Evolutionary conservation across 202 grass and related monocot species (phyloP).

Genomic region (Carex arenaria): DNA sequence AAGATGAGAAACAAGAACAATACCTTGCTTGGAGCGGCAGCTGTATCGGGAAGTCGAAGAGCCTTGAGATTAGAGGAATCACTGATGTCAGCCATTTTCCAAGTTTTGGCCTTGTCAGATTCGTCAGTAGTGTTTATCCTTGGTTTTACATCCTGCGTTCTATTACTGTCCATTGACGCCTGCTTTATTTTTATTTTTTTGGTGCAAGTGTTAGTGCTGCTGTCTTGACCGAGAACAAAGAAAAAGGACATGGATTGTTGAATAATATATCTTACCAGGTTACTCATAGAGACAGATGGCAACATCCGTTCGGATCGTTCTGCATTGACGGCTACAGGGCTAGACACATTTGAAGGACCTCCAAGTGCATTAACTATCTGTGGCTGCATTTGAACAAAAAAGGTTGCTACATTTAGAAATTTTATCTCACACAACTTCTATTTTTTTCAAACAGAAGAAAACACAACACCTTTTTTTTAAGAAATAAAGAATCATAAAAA

Average conservation of each 20-base stretch:
- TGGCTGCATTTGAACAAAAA: slow-evolving; percentile 48
- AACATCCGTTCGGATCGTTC: slow-evolving; percentile 83
- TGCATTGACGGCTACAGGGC: slow-evolving; percentile 63
- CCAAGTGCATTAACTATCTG: slow-evolving; percentile 64
- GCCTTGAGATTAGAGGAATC: slow-evolving; percentile 73
- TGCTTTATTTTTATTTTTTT: slow-evolving; percentile 19
- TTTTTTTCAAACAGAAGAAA: slow-evolving; percentile 7
- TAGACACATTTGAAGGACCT: slow-evolving; percentile 76
- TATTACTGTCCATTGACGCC: slow-evolving; percentile 59
- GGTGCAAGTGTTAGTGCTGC: slow-evolving; percentile 12
- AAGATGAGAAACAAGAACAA: background rate
- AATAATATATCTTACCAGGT: slow-evolving; percentile 52
- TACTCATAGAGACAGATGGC: slow-evolving; percentile 85
- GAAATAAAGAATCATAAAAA: slow-evolving; percentile 1
- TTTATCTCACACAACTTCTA: slow-evolving; percentile 13
- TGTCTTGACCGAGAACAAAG: slow-evolving; percentile 28
- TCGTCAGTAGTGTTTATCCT: slow-evolving; percentile 64
- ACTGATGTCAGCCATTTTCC: slow-evolving; percentile 78
- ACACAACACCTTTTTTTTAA: background rate
- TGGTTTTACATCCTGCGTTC: slow-evolving; percentile 64
- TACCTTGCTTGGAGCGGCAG: slow-evolving; percentile 67
- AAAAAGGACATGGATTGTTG: slow-evolving; percentile 17
- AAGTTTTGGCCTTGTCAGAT: slow-evolving; percentile 73
- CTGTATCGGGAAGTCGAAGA: slow-evolving; percentile 58
- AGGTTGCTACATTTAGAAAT: background rate